phyloP scores from a whole-genome alignment of 208 protist species.

The Leishmania tarentolae region DNA sequence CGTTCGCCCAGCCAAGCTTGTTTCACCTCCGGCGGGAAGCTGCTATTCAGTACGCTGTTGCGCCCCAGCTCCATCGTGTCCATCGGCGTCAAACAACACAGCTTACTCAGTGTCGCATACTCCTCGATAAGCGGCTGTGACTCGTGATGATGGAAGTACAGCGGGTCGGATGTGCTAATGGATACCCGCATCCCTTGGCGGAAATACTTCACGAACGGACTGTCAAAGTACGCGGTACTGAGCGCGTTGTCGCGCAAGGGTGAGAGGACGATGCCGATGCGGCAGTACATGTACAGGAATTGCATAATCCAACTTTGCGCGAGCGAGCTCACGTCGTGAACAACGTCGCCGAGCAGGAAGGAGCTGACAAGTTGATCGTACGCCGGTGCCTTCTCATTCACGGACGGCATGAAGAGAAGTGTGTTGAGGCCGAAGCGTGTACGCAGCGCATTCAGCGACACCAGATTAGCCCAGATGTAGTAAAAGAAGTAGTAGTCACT shows the following conservation, averaged over 20 bases:
- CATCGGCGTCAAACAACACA: constrained; percentile 73
- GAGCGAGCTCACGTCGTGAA: constrained; percentile 97
- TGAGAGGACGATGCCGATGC: constrained; percentile 97
- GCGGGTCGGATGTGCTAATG: constrained; percentile 97
- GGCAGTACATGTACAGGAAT: constrained; percentile 97
- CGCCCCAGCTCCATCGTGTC: constrained; percentile 86
- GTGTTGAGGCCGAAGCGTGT: constrained; percentile 71
- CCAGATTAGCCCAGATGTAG: constrained; percentile 98
- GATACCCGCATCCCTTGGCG: constrained; percentile 95
- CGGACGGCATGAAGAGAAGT: constrained; percentile 94
- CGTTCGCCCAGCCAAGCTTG: constrained; percentile 73
- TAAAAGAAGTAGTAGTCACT: constrained; percentile 98
- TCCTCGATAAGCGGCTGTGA: constrained; percentile 86
- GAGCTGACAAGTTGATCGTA: constrained; percentile 94
- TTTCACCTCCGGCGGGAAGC: constrained; percentile 79
- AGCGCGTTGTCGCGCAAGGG: constrained; percentile 98
- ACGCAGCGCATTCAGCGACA: constrained; percentile 95
- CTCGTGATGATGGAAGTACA: constrained; percentile 90
- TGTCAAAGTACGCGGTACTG: constrained; percentile 94
- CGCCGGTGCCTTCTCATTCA: constrained; percentile 79
- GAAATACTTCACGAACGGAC: constrained; percentile 96
- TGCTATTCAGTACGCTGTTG: constrained; percentile 92
- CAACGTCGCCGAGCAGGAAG: constrained; percentile 94
- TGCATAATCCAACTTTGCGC: constrained; percentile 96
- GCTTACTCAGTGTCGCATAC: constrained; percentile 89